phyloP scores from a whole-genome alignment of 805 yeast species.

The Ogataea degrootiae region DNA sequence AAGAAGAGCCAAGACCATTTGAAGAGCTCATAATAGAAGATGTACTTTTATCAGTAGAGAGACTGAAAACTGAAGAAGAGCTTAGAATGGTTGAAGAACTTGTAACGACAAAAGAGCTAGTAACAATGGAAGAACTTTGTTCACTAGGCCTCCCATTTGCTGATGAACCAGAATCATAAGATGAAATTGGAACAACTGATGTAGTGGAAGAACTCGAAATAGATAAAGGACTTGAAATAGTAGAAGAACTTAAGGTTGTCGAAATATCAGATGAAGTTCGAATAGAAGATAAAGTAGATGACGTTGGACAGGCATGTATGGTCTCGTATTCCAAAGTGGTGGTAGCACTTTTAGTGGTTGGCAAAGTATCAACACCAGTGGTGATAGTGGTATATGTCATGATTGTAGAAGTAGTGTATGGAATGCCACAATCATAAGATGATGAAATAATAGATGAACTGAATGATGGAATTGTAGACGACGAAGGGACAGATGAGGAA shows the following conservation, averaged over 20 bases:
- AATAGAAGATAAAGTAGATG: not conserved
- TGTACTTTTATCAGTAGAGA: too few relatives aligned
- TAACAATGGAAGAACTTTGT: too few relatives aligned
- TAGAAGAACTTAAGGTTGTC: not conserved
- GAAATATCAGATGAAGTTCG: constrained; percentile 4
- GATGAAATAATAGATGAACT: not conserved
- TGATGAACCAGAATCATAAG: constrained; percentile 1
- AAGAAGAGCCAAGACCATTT: too few relatives aligned
- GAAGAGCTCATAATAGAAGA: too few relatives aligned
- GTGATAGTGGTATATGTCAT: not conserved
- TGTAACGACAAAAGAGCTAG: too few relatives aligned
- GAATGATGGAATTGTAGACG: not conserved
- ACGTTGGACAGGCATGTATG: too few relatives aligned
- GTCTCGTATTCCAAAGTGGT: too few relatives aligned
- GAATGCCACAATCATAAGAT: not conserved
- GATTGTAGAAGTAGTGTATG: not conserved
- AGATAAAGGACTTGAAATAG: constrained; percentile 2
- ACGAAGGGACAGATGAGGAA: not conserved
- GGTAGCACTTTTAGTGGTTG: too few relatives aligned
- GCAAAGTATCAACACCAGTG: too few relatives aligned
- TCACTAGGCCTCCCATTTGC: not conserved
- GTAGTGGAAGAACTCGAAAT: not conserved
- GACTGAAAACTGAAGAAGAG: too few relatives aligned
- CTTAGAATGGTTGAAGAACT: too few relatives aligned
- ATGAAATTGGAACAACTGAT: not conserved